Percentiles rank a stretch among this genome's conserved stretches.
These are phyloP conservation scores for Psilocybe sp. DNA, from an alignment of 768 basidiomycete genomes.

Conservation along the genomic window DNA sequence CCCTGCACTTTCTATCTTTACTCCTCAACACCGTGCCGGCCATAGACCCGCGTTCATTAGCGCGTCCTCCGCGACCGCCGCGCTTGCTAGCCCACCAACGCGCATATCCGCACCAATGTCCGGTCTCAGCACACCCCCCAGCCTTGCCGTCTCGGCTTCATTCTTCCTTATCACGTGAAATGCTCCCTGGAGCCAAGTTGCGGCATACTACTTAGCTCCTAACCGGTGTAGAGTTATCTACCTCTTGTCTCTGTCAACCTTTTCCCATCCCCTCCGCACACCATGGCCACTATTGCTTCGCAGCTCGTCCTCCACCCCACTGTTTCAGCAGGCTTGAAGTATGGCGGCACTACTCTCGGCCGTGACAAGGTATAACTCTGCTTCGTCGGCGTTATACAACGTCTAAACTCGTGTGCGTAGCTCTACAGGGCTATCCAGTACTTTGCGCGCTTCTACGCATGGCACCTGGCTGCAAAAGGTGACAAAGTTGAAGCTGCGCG, in stretches of 20 bases:
- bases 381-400: not conserved
- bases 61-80: no score
- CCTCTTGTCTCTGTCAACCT: constrained; percentile 1
- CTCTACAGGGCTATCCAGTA: constrained; percentile 90
- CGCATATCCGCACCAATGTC: no score
- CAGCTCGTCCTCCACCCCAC: constrained; percentile 86
- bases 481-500: constrained; percentile 67
- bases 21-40: not conserved
- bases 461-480: constrained; percentile 71
- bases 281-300: constrained; percentile 55
- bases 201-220: not conserved
- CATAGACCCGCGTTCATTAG: no score
- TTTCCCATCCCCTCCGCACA: constrained; percentile 6
- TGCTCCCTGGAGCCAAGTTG: not conserved
- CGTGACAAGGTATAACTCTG: constrained; percentile 74
- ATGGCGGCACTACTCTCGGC: constrained; percentile 78
- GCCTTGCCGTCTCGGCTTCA: not conserved
- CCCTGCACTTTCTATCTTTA: not conserved
- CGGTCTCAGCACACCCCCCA: not conserved
- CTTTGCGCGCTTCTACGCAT: constrained; percentile 84
- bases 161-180: not conserved
- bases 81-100: no score
- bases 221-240: constrained; percentile 4
- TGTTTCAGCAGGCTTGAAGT: constrained; percentile 72
- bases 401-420: constrained; percentile 34